Conservation (phyloP, 208 protist genomes). For the Acanthamoeba polyphaga region DNA sequence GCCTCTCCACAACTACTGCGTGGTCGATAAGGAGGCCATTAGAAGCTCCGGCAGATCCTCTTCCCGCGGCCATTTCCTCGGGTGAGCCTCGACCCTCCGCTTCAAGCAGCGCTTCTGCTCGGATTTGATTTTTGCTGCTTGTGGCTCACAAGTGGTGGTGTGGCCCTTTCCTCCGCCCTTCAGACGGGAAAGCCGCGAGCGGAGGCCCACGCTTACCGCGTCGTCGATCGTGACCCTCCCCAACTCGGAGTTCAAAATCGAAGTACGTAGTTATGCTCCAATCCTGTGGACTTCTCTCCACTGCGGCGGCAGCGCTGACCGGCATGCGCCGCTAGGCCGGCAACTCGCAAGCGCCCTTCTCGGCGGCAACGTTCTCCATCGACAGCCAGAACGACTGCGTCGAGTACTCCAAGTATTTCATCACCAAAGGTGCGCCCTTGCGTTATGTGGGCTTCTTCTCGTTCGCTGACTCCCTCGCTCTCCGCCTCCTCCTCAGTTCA, state of each 20-base stretch:
- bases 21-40: neutral
- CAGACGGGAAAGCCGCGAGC: neutral
- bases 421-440: neutral
- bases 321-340: neutral
- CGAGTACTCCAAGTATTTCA: slow-evolving; percentile 52
- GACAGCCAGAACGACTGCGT: neutral
- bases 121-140: no score
- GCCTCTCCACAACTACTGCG: slow-evolving; percentile 26
- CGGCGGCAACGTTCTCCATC: slow-evolving; percentile 1
- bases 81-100: neutral
- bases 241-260: neutral
- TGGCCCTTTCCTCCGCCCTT: no score
- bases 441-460: neutral
- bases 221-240: neutral
- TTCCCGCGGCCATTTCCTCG: neutral
- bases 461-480: neutral
- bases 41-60: neutral
- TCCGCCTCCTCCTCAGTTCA: neutral
- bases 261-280: neutral
- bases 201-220: neutral
- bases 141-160: no score
- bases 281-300: no score
- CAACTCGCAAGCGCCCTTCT: slow-evolving; percentile 6
- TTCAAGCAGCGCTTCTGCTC: neutral
- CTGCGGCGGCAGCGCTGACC: no score